Conservation (phyloP, 1,139 yeast genomes). For the Hyphopichia burtonii region DNA sequence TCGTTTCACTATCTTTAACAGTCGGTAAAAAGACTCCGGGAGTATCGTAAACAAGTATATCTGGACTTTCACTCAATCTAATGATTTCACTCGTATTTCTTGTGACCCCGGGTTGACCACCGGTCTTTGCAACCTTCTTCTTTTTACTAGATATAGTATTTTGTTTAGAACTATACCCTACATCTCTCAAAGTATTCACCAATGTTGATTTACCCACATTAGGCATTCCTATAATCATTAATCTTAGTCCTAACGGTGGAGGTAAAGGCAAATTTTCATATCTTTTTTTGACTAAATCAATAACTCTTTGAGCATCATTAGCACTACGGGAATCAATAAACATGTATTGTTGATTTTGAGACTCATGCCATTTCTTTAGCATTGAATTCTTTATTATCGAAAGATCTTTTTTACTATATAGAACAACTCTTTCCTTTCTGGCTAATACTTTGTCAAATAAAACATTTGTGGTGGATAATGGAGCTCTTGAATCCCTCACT, state of each 20-base stretch:
- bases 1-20: conserved; percentile 62
- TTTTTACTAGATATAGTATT: conserved; percentile 31
- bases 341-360: conserved; percentile 51
- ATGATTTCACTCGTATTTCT: conserved; percentile 76
- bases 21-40: conserved; percentile 91
- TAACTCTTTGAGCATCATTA: conserved; percentile 50
- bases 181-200: conserved; percentile 68
- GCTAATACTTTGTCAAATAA: conserved; percentile 70
- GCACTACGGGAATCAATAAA: conserved; percentile 59
- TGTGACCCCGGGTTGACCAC: conserved; percentile 91
- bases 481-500: conserved; percentile 86
- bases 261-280: conserved; percentile 52
- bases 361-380: conserved; percentile 53
- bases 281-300: conserved; percentile 47
- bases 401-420: conserved; percentile 70
- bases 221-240: conserved; percentile 91
- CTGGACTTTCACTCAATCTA: conserved; percentile 59
- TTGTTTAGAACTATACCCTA: conserved; percentile 37
- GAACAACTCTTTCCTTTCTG: conserved; percentile 54
- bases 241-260: conserved; percentile 79
- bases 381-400: conserved; percentile 31
- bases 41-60: conserved; percentile 77
- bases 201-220: conserved; percentile 97
- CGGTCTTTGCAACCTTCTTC: conserved; percentile 78
- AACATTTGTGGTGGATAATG: conserved; percentile 77